phyloP scores from a whole-genome alignment of 1,139 yeast genomes.

The Hansenula lynferdii region DNA sequence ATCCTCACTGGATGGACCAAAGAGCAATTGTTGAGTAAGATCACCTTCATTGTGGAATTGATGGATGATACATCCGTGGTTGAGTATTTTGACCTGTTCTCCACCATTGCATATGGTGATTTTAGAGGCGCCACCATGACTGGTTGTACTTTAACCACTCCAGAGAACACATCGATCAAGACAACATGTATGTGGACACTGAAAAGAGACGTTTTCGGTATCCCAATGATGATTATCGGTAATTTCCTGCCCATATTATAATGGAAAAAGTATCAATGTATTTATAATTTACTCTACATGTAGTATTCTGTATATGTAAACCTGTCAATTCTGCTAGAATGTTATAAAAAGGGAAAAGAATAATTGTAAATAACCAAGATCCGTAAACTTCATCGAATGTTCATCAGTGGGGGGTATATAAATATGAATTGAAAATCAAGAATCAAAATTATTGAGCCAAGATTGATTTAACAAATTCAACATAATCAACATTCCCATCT shows the following conservation, averaged over 20 bases:
- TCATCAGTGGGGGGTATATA: neutral
- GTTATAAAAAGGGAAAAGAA: too few relatives aligned
- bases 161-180: conserved; percentile 31
- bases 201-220: conserved; percentile 87
- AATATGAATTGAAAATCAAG: neutral
- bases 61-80: conserved; percentile 85
- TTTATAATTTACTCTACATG: too few relatives aligned
- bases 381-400: too few relatives aligned
- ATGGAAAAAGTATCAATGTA: too few relatives aligned
- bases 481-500: conserved; percentile 94
- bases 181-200: conserved; percentile 82
- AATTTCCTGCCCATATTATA: conserved; percentile 74
- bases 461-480: conserved; percentile 89
- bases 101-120: conserved; percentile 87
- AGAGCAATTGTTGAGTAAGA: conserved; percentile 56
- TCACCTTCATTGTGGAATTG: conserved; percentile 80
- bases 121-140: conserved; percentile 88
- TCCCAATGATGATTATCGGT: conserved; percentile 96
- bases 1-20: conserved; percentile 86
- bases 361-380: too few relatives aligned
- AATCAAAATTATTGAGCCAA: conserved; percentile 69
- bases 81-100: conserved; percentile 82
- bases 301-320: too few relatives aligned
- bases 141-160: conserved; percentile 73
- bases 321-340: too few relatives aligned